Base-by-base conservation (phyloP, 371 early-diverging fungal species). In the Mortierella polycephala region DNA sequence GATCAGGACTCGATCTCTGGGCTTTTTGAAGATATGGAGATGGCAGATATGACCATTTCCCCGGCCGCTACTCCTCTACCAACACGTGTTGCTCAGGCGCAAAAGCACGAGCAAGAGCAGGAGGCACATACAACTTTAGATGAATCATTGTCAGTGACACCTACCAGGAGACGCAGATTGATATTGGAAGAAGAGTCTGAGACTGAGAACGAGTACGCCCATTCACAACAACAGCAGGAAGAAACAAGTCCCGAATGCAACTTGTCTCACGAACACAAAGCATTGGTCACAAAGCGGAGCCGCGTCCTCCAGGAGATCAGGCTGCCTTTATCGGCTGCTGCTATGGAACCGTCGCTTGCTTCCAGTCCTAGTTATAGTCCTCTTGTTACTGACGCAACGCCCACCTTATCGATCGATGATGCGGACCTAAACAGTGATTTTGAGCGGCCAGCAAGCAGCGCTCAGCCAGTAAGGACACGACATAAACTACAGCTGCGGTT, bases 1-100 rank as follows among this genome's bases (percentile, higher is more conserved):
- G 69, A 68, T 23, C 46, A 65, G 39, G 66, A 71, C 21, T 50
- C 5, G 18, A 60, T 60, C 20, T 46, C 59, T 8, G 72, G 57
- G 20, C 66, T 57, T 8, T 40, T 71, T 21, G 72, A 52, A 45
- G 72, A 71, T n/a, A 45, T 71, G 40, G 72, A 71, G 2, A 71
- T 71, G 62, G 13, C 45, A 16, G 72, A 71, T 52, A 65, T 65
- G 37, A 46, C 65, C 1, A 14, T 61, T 55, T 65, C 66, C 2
- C 72, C 65, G 5, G 30, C 18, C 10, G 13, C 49, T 5, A 68
- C 62, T 1, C 44, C 62, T 11, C 16, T 62, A 39, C 62, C 62
- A n/a, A 30, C n/a, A 41, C 44, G n/a, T 6, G 13, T 16, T 30
- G 20, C 45, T 1, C 18, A 54, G 20, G 51, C 14, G 9, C 59